Evolutionary conservation across 1,139 yeast genomes (phyloP).

Genomic region (Keqinozyma sinolaborantium): DNA sequence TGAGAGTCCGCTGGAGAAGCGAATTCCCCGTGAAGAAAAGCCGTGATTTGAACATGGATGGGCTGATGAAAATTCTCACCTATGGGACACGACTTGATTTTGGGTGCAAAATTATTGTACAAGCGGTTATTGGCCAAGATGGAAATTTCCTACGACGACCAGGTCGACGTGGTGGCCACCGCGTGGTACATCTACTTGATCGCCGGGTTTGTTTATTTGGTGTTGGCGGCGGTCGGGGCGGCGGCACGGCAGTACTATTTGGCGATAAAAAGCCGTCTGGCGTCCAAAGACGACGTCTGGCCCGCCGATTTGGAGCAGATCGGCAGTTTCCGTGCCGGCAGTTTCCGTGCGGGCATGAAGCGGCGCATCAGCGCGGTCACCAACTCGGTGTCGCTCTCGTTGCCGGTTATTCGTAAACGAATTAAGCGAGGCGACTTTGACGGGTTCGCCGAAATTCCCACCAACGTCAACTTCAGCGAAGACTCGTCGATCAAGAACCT

Average conservation of each 20-base stretch:
- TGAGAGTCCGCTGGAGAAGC: slow-evolving; percentile 9
- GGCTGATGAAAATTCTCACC: neutral
- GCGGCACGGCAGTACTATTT: slow-evolving; percentile 24
- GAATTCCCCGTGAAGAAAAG: slow-evolving; percentile 12
- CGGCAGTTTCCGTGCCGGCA: neutral
- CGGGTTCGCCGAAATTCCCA: no score
- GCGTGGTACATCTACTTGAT: slow-evolving; percentile 25
- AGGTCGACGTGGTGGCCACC: slow-evolving; percentile 21
- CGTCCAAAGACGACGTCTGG: slow-evolving; percentile 3
- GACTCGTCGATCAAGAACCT: neutral
- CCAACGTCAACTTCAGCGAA: neutral
- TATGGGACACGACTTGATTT: neutral
- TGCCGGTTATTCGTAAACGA: neutral
- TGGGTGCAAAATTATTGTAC: neutral
- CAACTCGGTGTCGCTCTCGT: neutral
- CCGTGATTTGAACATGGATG: slow-evolving; percentile 9
- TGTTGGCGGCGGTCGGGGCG: slow-evolving; percentile 20
- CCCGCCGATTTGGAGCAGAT: slow-evolving; percentile 3
- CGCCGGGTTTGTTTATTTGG: slow-evolving; percentile 18
- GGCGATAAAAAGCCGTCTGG: slow-evolving; percentile 10
- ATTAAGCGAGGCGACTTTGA: neutral
- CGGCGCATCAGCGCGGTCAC: neutral
- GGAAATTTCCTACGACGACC: slow-evolving; percentile 7
- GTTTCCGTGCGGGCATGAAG: neutral
- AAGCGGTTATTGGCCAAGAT: no score